Evolutionary conservation across 352 stramenopile genomes (phyloP), one percentile per base, ranked within the genome.

Genomic region (Phytophthora citricola): DNA sequence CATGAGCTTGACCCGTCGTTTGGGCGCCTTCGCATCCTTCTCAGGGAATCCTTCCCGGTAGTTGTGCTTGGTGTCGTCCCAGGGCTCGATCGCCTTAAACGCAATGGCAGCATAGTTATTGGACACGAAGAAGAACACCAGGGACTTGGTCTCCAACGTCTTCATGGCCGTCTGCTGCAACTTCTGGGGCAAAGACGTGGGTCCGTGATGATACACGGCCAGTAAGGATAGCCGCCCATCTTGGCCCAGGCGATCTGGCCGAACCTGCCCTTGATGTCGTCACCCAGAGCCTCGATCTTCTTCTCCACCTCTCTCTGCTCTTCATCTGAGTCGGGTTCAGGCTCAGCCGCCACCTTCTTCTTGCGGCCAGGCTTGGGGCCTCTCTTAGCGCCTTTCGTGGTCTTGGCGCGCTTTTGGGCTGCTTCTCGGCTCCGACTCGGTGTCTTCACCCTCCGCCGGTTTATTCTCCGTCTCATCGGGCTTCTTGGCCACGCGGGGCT

Each of bases 161-260:
- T 91, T 90, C 40, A 88, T 34, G 2, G 74, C 80, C 5, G 48
- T 59, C 8, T 72, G 61, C 41, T 90, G 83, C 4, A 85, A 51
- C n/a, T 82, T 79, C n/a, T 20, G 1, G 2, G 77, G 69, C 48
- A 93, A 45, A 79, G 61, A 1, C 77, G 69, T 17, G 85, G 87
- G 48, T 93, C 82, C 17, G 76, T 83, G 54, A 95, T 90, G 43
- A 94, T 67, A 26, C 73, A 84, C 20, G 87, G 87, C 87, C 87
- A 95, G 71, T 88, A 95, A 38, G 87, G 87, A 51, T 87, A 95
- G 3, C 87, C 79, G 7, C 71, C 73, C 85, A 95, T 95, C 53
- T 89, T 91, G n/a, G 77, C 83, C 87, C 87, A 95, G 47, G 87
- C 82, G 44, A 95, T 87, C 53, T 82, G 62, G 46, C 87, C 87